Conservation (phyloP, 2,329 filamentous ascomycete species). For the Cladorrhinum sp. region DNA sequence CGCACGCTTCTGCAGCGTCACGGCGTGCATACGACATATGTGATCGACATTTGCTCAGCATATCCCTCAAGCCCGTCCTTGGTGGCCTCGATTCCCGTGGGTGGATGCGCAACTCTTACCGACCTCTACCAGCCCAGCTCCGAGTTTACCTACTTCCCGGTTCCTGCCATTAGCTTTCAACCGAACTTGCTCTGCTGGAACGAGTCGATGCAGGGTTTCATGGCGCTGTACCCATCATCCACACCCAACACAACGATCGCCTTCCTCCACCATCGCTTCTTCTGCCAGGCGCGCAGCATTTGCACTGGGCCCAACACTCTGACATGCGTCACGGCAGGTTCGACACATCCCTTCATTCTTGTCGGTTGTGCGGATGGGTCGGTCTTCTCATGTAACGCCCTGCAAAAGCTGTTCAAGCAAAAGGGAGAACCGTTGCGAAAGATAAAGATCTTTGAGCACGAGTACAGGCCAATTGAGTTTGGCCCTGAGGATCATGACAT, state of each 20-base stretch:
- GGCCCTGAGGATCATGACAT: slow-evolving; percentile 11
- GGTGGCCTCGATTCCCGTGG: slow-evolving; percentile 53
- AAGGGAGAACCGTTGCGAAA: slow-evolving; percentile 39
- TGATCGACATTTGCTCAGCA: slow-evolving; percentile 54
- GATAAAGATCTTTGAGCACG: slow-evolving; percentile 51
- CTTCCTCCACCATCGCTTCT: slow-evolving; percentile 52
- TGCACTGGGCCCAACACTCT: slow-evolving; percentile 50
- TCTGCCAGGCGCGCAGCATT: slow-evolving; percentile 51
- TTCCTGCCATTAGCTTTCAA: slow-evolving; percentile 49
- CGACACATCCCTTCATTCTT: slow-evolving; percentile 52
- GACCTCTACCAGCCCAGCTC: slow-evolving; percentile 51
- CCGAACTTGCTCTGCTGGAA: slow-evolving; percentile 53
- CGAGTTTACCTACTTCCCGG: slow-evolving; percentile 53
- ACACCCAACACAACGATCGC: slow-evolving; percentile 52
- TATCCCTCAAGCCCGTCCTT: slow-evolving; percentile 56
- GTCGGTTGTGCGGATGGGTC: slow-evolving; percentile 54
- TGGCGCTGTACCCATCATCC: slow-evolving; percentile 50
- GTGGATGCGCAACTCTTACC: slow-evolving; percentile 50
- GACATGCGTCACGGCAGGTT: slow-evolving; percentile 48
- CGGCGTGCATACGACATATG: slow-evolving; percentile 50
- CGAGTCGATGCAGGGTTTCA: slow-evolving; percentile 55
- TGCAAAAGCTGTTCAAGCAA: slow-evolving; percentile 43
- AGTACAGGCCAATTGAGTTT: slow-evolving; percentile 38
- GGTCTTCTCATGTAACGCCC: slow-evolving; percentile 47
- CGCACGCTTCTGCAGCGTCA: slow-evolving; percentile 48